These are phyloP conservation scores for Pyricularia sp. DNA, from an alignment of 2,329 filamentous ascomycete genomes.

Conservation along the genomic window DNA sequence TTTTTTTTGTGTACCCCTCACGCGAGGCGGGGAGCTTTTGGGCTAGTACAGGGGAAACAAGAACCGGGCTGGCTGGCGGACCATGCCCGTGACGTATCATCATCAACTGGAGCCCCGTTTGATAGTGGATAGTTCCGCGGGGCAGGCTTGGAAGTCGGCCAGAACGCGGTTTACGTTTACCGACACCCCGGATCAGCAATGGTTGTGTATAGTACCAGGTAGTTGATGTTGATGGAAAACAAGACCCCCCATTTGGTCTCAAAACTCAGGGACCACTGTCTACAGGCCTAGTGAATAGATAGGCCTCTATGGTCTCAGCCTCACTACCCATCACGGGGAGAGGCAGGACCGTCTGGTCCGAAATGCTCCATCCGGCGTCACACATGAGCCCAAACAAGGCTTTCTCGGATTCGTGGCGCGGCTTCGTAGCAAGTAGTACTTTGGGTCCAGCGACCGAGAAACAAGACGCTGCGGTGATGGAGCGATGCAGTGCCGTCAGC, in stretches of 20 bases:
- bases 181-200: background rate
- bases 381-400: slow-evolving; percentile 34
- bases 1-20: background rate
- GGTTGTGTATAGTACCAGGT: background rate
- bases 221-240: background rate
- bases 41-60: background rate
- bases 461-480: slow-evolving; percentile 5
- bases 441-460: slow-evolving; percentile 5
- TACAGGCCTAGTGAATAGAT: slow-evolving; percentile 30
- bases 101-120: background rate
- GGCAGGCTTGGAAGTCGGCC: background rate
- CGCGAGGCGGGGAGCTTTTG: background rate
- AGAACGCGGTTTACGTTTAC: background rate
- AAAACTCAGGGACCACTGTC: background rate
- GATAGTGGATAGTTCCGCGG: background rate
- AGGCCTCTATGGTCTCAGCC: slow-evolving; percentile 35
- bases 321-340: slow-evolving; percentile 33
- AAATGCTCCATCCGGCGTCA: slow-evolving; percentile 28
- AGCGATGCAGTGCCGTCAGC: slow-evolving; percentile 32
- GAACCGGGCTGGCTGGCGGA: background rate
- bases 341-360: slow-evolving; percentile 26
- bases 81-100: background rate
- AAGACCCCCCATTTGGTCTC: background rate
- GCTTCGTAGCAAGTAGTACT: slow-evolving; percentile 43
- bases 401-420: slow-evolving; percentile 38